Evolutionary conservation across 2,329 filamentous ascomycete species (phyloP), one percentile per base, ranked within the genome.

Genomic region (Lecanicillium sp.): DNA sequence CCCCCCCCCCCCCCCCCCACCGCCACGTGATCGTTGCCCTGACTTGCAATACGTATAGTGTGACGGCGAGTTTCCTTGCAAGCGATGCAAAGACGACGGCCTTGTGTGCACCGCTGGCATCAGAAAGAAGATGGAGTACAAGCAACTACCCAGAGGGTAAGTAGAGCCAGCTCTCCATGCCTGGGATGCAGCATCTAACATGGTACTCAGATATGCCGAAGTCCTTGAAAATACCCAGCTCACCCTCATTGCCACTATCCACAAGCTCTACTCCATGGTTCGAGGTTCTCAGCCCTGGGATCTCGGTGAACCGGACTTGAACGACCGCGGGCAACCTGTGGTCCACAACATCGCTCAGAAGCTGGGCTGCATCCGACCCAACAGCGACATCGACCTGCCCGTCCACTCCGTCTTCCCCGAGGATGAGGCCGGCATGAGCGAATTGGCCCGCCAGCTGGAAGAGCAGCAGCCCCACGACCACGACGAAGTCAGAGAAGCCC

Each of bases 81-180:
- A 81, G 59, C 64, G 77, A 50, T 81, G 77, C 56, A 80, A 78
- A 57, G 76, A 81, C 48, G 77, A 81, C 44, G 75, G 75, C 13
- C 62, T 79, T 7, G 73, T 81, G 15, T 81, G 77, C 58, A 79
- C 74, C 7, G 75, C 76, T 13, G 77, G 77, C 7, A 71, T 74
- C 12, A 64, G 77, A 45, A 81, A 80, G 53, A 81, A 81, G 72
- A 76, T 75, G n/a, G 77, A 81, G 50, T 81, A 77, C 56, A 81
- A 81, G 62, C 76, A 81, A 58, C 56, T 81, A 33, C 77, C 77
- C 10, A 62, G 72, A 64, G 77, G 77, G 69, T 79, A 67, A 42
- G 70, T 54, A 13, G 13, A 29, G n/a, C n/a, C n/a, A n/a, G n/a
- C n/a, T 12, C 27, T 19, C 25, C 29, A 15, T 35, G 13, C 18